phyloP scores from a whole-genome alignment of 106 monocot genomes.

The Dendrobium catenatum region DNA sequence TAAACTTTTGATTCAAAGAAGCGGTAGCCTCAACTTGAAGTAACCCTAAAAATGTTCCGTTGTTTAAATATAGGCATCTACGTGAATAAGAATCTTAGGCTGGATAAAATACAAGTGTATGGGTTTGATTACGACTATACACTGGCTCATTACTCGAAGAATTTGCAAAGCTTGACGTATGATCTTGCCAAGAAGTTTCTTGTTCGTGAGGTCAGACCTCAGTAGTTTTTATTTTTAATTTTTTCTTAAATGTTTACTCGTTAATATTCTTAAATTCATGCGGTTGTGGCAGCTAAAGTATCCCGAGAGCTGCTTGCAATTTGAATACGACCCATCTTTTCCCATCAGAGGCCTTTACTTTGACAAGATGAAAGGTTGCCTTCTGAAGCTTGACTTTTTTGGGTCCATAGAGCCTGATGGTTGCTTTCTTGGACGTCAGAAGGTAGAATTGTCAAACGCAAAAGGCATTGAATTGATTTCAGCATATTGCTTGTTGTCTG shows the following conservation, averaged over 20 bases:
- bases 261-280: not conserved
- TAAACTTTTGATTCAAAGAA: not conserved
- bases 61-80: slow-evolving; percentile 57
- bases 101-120: slow-evolving; percentile 83
- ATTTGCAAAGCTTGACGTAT: slow-evolving; percentile 73
- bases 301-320: slow-evolving; percentile 81
- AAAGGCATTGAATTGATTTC: not conserved
- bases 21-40: not conserved
- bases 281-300: slow-evolving; percentile 61
- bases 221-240: not conserved
- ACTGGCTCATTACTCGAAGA: slow-evolving; percentile 76
- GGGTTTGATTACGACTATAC: slow-evolving; percentile 99
- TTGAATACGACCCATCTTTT: slow-evolving; percentile 72
- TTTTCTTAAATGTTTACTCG: not conserved
- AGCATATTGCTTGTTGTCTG: not conserved
- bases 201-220: slow-evolving; percentile 66
- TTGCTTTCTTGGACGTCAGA: slow-evolving; percentile 81
- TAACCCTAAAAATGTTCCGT: not conserved
- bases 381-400: slow-evolving; percentile 95
- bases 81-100: slow-evolving; percentile 79
- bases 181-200: slow-evolving; percentile 82
- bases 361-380: slow-evolving; percentile 81
- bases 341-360: slow-evolving; percentile 91
- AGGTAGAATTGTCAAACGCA: slow-evolving; percentile 28
- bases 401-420: slow-evolving; percentile 95